phyloP scores from a whole-genome alignment of 2,329 filamentous ascomycete genomes.

The Scytalidium lignicola region DNA sequence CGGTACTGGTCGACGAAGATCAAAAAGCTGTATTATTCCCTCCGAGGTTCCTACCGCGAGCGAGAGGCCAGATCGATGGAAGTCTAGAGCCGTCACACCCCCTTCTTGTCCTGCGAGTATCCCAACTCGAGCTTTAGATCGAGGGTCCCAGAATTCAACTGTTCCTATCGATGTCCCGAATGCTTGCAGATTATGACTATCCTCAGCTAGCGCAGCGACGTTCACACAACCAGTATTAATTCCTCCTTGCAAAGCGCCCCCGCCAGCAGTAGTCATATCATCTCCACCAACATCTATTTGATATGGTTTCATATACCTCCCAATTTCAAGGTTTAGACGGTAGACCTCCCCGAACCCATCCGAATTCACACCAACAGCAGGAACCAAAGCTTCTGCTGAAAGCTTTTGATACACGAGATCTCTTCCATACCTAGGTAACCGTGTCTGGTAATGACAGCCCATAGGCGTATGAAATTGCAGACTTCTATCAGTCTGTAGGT shows the following conservation, averaged over 20 bases:
- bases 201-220: slow-evolving; percentile 77
- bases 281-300: slow-evolving; percentile 87
- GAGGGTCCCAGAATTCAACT: slow-evolving; percentile 93
- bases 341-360: slow-evolving; percentile 91
- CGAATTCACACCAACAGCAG: slow-evolving; percentile 78
- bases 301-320: slow-evolving; percentile 91
- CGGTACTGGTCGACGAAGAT: slow-evolving; percentile 81
- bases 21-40: slow-evolving; percentile 85
- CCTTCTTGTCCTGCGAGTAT: slow-evolving; percentile 64
- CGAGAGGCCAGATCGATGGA: slow-evolving; percentile 76
- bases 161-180: slow-evolving; percentile 96
- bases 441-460: slow-evolving; percentile 82
- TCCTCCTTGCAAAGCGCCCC: slow-evolving; percentile 77
- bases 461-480: slow-evolving; percentile 90
- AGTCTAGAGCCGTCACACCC: slow-evolving; percentile 83
- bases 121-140: slow-evolving; percentile 76
- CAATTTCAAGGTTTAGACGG: slow-evolving; percentile 83
- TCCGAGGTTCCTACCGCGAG: slow-evolving; percentile 83
- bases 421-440: slow-evolving; percentile 87
- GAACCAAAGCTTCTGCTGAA: slow-evolving; percentile 79
- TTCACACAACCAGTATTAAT: slow-evolving; percentile 85
- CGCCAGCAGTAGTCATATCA: slow-evolving; percentile 60
- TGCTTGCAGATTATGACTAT: slow-evolving; percentile 82
- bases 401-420: slow-evolving; percentile 80
- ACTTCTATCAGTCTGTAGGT: slow-evolving; percentile 85